phyloP scores from a whole-genome alignment of 176 grass and related monocot species.

The Avena eriantha region DNA sequence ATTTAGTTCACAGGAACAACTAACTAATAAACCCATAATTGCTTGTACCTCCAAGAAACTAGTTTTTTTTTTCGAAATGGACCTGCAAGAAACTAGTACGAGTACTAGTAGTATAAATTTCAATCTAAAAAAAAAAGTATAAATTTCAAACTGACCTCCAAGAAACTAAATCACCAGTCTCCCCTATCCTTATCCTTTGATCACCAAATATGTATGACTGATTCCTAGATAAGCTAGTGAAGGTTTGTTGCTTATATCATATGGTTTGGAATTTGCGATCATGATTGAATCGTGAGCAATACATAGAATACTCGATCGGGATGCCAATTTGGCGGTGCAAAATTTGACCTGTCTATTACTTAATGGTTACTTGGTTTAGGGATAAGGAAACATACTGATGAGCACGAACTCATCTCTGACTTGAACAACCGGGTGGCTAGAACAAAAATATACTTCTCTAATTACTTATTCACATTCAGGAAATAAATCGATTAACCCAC shows the following conservation, averaged over 20 bases:
- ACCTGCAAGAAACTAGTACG: too few species aligned
- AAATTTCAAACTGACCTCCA: not conserved
- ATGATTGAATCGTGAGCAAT: not conserved
- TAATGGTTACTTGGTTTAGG: not conserved
- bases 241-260: constrained; percentile 24
- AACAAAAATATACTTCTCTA: not conserved
- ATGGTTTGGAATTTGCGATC: not conserved
- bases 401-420: not conserved
- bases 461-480: not conserved
- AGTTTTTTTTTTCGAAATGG: too few species aligned
- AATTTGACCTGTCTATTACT: not conserved
- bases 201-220: constrained; percentile 3
- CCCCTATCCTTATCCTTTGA: too few species aligned
- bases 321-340: not conserved
- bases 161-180: too few species aligned
- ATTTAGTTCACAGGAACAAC: not conserved
- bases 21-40: not conserved
- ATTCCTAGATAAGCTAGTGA: not conserved
- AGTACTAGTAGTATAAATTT: too few species aligned
- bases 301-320: not conserved
- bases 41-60: not conserved
- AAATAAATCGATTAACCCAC: not conserved
- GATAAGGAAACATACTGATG: not conserved
- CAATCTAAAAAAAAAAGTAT: too few species aligned
- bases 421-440: not conserved